These are phyloP conservation scores for Artemisia argyi DNA, from an alignment of 129 eudicot genomes.

Conservation along the genomic window DNA sequence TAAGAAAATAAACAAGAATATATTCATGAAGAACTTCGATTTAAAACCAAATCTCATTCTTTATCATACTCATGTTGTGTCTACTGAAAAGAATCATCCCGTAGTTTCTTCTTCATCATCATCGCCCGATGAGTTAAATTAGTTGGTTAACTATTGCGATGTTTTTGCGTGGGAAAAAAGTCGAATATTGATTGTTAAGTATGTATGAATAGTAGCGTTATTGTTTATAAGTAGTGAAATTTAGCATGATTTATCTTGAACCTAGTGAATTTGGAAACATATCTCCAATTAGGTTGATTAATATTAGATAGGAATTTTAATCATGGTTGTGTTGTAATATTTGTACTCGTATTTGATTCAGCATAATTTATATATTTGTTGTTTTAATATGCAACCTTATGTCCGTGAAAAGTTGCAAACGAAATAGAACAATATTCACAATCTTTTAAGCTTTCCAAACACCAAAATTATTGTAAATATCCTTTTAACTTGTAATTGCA, in stretches of 20 bases:
- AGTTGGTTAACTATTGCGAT: background rate
- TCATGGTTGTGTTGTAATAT: too few relatives aligned
- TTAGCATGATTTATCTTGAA: slow-evolving; percentile 8
- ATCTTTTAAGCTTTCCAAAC: too few relatives aligned
- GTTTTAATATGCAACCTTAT: too few relatives aligned
- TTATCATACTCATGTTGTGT: slow-evolving; percentile 44
- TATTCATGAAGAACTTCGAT: slow-evolving; percentile 40
- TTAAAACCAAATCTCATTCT: slow-evolving; percentile 36
- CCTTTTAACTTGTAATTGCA: too few relatives aligned
- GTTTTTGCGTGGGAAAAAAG: slow-evolving; percentile 18
- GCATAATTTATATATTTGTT: too few relatives aligned
- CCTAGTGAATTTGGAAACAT: slow-evolving; percentile 8
- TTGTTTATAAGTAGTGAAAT: slow-evolving; percentile 25
- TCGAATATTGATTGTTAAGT: slow-evolving; percentile 23
- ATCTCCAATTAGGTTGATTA: background rate
- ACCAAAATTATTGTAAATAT: too few relatives aligned
- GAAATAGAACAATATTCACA: too few relatives aligned
- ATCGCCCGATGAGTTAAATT: slow-evolving; percentile 25
- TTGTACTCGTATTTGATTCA: too few relatives aligned
- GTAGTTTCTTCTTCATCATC: slow-evolving; percentile 24
- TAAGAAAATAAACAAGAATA: slow-evolving; percentile 15
- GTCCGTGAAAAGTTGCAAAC: too few relatives aligned
- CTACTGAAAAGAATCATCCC: slow-evolving; percentile 25
- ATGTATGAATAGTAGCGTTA: slow-evolving; percentile 14
- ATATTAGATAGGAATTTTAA: too few relatives aligned